These are phyloP conservation scores for Backusella australiensis DNA, from an alignment of 192 early-diverging fungal species.

Conservation along the genomic window DNA sequence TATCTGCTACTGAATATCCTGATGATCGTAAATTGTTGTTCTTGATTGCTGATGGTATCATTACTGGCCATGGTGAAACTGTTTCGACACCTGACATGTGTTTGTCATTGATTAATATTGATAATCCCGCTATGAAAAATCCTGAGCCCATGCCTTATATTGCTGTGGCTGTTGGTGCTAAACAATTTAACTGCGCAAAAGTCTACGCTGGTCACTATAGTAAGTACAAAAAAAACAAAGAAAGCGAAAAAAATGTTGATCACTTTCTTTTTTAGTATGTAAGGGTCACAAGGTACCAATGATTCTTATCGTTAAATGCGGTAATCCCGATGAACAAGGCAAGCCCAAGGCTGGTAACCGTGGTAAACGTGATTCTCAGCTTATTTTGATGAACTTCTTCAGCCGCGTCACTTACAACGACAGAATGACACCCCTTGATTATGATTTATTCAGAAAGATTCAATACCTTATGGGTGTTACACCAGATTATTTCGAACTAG, in stretches of 20 bases:
- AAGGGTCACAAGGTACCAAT: constrained; percentile 66
- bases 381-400: constrained; percentile 97
- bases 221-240: constrained; percentile 19
- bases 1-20: constrained; percentile 81
- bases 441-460: constrained; percentile 89
- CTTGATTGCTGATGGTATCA: constrained; percentile 90
- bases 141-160: constrained; percentile 73
- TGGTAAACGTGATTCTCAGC: constrained; percentile 95
- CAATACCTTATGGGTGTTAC: constrained; percentile 81
- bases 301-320: constrained; percentile 72
- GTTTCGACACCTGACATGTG: constrained; percentile 81
- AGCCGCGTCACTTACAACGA: constrained; percentile 84
- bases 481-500: constrained; percentile 81
- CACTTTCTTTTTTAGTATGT: constrained; percentile 29
- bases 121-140: constrained; percentile 51
- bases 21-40: constrained; percentile 84
- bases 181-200: constrained; percentile 76
- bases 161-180: constrained; percentile 72
- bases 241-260: neutral
- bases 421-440: constrained; percentile 88
- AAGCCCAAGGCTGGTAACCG: constrained; percentile 85
- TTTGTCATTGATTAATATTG: constrained; percentile 70
- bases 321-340: constrained; percentile 63
- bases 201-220: constrained; percentile 79
- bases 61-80: constrained; percentile 81